These are phyloP conservation scores for Cronartium ribicola DNA, from an alignment of 1,284 basidiomycete genomes.

Conservation along the genomic window DNA sequence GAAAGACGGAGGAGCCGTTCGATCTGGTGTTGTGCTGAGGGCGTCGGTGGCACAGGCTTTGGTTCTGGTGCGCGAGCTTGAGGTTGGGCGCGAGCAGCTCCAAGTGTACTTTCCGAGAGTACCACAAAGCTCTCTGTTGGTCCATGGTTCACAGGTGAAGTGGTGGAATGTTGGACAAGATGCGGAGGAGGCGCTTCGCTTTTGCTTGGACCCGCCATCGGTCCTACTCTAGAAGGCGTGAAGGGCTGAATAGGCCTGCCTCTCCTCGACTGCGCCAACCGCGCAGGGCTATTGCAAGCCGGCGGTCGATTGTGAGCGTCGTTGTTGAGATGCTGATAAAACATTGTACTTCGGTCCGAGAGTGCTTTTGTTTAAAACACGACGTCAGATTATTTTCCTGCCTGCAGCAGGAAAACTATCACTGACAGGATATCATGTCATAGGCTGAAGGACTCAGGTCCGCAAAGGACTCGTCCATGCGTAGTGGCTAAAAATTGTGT, in stretches of 20 bases:
- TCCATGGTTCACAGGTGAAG: not conserved
- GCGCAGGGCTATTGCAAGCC: not conserved
- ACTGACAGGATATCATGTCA: constrained; percentile 64
- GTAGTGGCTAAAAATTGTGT: constrained; percentile 20
- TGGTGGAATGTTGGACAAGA: not conserved
- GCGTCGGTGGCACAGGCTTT: not conserved
- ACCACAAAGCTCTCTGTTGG: constrained; percentile 41
- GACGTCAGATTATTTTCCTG: too few species aligned
- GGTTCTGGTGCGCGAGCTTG: not conserved
- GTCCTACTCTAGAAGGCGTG: not conserved
- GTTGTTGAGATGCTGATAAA: not conserved
- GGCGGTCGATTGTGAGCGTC: constrained; percentile 18
- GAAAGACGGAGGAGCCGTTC: constrained; percentile 16
- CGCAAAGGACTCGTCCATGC: constrained; percentile 74
- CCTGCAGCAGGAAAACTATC: too few species aligned
- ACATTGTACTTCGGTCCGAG: constrained; percentile 15
- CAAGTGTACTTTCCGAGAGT: constrained; percentile 26
- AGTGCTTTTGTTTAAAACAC: constrained; percentile 26
- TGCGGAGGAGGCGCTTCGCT: not conserved
- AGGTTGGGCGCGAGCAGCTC: constrained; percentile 29
- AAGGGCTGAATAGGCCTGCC: not conserved
- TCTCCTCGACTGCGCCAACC: constrained; percentile 5
- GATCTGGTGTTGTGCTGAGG: not conserved
- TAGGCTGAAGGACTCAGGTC: constrained; percentile 78
- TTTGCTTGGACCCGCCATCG: not conserved